Percentiles rank a stretch among this genome's conserved stretches.
These are phyloP conservation scores for Elaphomyces granulatus DNA, from an alignment of 495 filamentous ascomycete species.

Conservation along the genomic window DNA sequence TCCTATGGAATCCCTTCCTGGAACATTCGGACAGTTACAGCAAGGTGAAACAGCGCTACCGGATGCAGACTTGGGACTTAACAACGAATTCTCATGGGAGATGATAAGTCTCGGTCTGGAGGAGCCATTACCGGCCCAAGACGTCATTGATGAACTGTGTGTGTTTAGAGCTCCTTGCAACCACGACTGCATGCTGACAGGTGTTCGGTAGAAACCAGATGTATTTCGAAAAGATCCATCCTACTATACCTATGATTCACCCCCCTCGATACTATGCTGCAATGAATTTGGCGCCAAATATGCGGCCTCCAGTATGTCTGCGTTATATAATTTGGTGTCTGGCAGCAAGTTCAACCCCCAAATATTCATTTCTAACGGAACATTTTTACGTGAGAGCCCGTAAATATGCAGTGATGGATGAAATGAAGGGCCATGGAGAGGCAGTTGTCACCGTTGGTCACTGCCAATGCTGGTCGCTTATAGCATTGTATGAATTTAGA, in stretches of 20 bases:
- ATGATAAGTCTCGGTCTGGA: constrained; percentile 90
- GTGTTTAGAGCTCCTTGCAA: constrained; percentile 11
- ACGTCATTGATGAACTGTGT: constrained; percentile 83
- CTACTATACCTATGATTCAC: constrained; percentile 76
- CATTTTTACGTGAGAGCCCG: constrained; percentile 78
- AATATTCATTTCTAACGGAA: constrained; percentile 58
- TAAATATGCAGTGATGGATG: constrained; percentile 79
- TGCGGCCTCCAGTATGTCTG: constrained; percentile 75
- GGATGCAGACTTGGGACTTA: constrained; percentile 16
- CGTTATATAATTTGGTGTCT: constrained; percentile 92
- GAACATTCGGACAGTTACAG: constrained; percentile 16
- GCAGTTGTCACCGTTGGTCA: constrained; percentile 66
- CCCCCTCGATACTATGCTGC: constrained; percentile 70
- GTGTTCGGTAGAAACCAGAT: constrained; percentile 3
- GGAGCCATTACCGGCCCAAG: constrained; percentile 76
- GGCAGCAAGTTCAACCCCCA: constrained; percentile 69
- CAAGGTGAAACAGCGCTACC: constrained; percentile 10
- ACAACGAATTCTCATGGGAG: constrained; percentile 55
- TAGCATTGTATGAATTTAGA: constrained; percentile 82
- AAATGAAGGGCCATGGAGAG: constrained; percentile 89
- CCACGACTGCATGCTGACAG: constrained; percentile 3
- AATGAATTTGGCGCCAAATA: constrained; percentile 69
- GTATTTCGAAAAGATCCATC: constrained; percentile 84
- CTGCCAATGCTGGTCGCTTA: constrained; percentile 67
- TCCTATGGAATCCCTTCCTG: constrained; percentile 12